Base-by-base conservation (phyloP, 257 asterid species). In the Rubia yunnanensis region DNA sequence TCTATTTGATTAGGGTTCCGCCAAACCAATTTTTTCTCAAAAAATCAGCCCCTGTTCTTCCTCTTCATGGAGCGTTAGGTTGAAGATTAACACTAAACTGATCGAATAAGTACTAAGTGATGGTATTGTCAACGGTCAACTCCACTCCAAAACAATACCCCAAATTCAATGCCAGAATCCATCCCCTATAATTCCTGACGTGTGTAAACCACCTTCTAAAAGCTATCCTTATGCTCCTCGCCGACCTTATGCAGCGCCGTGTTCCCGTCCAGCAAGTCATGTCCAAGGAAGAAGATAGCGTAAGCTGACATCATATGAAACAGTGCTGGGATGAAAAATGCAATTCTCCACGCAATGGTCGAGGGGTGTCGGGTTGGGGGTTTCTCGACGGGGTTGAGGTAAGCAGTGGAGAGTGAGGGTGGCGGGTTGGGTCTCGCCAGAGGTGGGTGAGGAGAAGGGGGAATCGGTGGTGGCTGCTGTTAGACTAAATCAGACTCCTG, bases 131-230 rank as follows among this genome's bases (percentile, higher is more conserved):
- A 5, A 89, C 82, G 0, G 91, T 81, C 0, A 92, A 81, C 72
- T 92, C 97, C 0, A 92, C 96, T 0, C 98, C 97, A 39, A 89
- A 89, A 74, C 94, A 89, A 58, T 85, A 89, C 0, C 97, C 97
- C 35, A 89, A 92, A 1, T 95, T 85, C 64, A 92, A 13, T 3
- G 95, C 91, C 70, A 92, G 52, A 5, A 92, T 79, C 95, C 97
- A 92, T 0, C 94, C 94, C 61, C 98, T 76, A 76, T 89, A 89
- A 44, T 92, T 92, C 0, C 79, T 62, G 1, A 77, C 26, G 79
- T 96, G 41, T 77, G 73, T 72, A 44, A 0, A 89, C 6, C 8
- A 87, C 92, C 28, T 72, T 35, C 0, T 46, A 8, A 9, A 89
- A 72, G 7, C 67, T 76, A 59, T 89, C 96, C 32, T 79, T 82